Evolutionary conservation across 2,329 filamentous ascomycete genomes (phyloP).

Genomic region (Phialophora tarda): DNA sequence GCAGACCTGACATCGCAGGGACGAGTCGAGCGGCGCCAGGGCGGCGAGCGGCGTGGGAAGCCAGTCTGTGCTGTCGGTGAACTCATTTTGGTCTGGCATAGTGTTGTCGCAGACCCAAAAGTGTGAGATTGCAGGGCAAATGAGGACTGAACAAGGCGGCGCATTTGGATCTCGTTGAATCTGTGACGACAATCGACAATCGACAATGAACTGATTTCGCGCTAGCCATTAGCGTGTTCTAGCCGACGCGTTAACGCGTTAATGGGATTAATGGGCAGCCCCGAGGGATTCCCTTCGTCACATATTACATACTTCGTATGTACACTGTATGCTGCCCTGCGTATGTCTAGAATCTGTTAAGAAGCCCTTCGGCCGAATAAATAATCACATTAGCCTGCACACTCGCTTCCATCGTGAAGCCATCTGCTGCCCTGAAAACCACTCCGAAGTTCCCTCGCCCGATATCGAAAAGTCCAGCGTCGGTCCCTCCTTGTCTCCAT

Average conservation of each 20-base stretch:
- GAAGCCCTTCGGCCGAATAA: not conserved
- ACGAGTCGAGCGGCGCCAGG: conserved; percentile 69
- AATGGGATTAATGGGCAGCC: not conserved
- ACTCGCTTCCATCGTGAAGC: not conserved
- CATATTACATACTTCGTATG: not conserved
- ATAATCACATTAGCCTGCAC: not conserved
- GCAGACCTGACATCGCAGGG: conserved; percentile 93
- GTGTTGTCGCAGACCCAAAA: not conserved
- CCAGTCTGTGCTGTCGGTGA: conserved; percentile 56
- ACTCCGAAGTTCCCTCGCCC: not conserved
- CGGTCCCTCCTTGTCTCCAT: not conserved
- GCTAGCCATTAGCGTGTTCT: not conserved
- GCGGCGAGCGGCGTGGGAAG: conserved; percentile 53
- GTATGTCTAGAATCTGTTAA: not conserved
- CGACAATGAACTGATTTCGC: not conserved
- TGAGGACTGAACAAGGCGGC: not conserved
- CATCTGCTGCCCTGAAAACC: not conserved
- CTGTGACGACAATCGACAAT: conserved; percentile 5
- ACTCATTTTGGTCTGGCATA: conserved; percentile 33
- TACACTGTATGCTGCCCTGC: too few species aligned
- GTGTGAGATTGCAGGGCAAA: not conserved
- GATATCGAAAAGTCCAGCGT: not conserved
- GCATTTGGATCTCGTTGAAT: not conserved
- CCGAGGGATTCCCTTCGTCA: not conserved
- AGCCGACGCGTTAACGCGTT: conserved; percentile 1